These are phyloP conservation scores for Fusarium anthophilum DNA, from an alignment of 2,329 filamentous ascomycete species.

Conservation along the genomic window DNA sequence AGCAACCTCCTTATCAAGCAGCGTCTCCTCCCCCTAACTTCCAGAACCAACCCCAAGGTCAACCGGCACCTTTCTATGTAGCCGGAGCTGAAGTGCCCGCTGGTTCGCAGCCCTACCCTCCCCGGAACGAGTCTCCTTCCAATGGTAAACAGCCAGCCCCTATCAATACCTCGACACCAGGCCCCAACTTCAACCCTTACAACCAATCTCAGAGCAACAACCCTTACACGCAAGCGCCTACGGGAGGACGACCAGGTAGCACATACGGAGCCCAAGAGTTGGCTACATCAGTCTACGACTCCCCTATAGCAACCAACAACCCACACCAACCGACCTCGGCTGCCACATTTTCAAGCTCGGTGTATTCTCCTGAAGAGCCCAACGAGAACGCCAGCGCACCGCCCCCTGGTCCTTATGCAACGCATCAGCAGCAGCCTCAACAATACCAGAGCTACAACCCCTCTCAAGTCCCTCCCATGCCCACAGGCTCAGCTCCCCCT, in stretches of 20 bases:
- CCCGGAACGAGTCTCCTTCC: conserved; percentile 61
- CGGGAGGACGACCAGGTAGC: conserved; percentile 67
- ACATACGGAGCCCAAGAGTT: conserved; percentile 81
- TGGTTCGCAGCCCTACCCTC: conserved; percentile 59
- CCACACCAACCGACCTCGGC: conserved; percentile 48
- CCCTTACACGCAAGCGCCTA: conserved; percentile 57
- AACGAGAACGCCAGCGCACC: conserved; percentile 44
- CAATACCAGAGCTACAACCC: conserved; percentile 56
- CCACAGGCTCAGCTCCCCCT: conserved; percentile 47
- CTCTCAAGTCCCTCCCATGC: conserved; percentile 53
- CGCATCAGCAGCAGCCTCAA: conserved; percentile 47
- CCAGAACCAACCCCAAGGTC: conserved; percentile 60
- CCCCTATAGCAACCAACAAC: conserved; percentile 69
- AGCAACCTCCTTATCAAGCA: conserved; percentile 59
- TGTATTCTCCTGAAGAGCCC: conserved; percentile 59
- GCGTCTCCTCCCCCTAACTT: conserved; percentile 64
- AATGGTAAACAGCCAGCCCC: conserved; percentile 60
- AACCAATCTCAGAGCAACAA: conserved; percentile 46
- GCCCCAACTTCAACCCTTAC: conserved; percentile 57
- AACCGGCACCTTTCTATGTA: conserved; percentile 72
- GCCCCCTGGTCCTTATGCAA: conserved; percentile 42
- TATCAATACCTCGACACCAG: conserved; percentile 63
- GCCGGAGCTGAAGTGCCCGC: conserved; percentile 65
- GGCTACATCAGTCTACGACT: conserved; percentile 80
- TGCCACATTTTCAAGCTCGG: conserved; percentile 57